These are phyloP conservation scores for Lunularia cruciata DNA, from an alignment of 225 moss, liverwort and hornwort genomes.

Conservation along the genomic window DNA sequence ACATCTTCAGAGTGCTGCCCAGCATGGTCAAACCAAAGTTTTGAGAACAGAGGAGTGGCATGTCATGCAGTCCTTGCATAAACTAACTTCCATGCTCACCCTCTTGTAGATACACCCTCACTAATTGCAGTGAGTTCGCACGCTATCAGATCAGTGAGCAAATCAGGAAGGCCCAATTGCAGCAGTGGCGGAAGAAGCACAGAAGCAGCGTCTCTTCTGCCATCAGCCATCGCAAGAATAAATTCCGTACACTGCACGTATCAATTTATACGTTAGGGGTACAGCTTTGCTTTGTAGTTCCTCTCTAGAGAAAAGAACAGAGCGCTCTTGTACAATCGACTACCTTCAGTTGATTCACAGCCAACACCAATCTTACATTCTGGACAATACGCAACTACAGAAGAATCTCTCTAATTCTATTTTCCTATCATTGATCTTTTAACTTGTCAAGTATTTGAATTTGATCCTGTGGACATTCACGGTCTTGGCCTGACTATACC, in stretches of 20 bases:
- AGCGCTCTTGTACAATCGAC: too few relatives aligned
- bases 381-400: too few relatives aligned
- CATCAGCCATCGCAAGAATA: constrained; percentile 87
- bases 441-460: too few relatives aligned
- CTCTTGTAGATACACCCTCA: constrained; percentile 63
- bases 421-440: too few relatives aligned
- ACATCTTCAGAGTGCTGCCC: too few relatives aligned
- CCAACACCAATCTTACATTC: too few relatives aligned
- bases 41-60: not conserved
- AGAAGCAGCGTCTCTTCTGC: constrained; percentile 65
- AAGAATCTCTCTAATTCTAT: too few relatives aligned
- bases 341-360: too few relatives aligned
- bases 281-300: too few relatives aligned
- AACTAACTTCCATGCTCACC: constrained; percentile 40
- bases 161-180: constrained; percentile 68
- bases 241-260: constrained; percentile 72
- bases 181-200: constrained; percentile 66
- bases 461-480: too few relatives aligned
- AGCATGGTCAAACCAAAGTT: not conserved
- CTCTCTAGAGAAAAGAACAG: too few relatives aligned
- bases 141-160: constrained; percentile 69
- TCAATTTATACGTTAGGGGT: not conserved
- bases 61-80: not conserved
- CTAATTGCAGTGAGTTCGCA: constrained; percentile 64
- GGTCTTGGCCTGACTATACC: too few relatives aligned